Evolutionary conservation across 805 yeast genomes (phyloP).

Genomic region (Teunomyces lycoperdinae): DNA sequence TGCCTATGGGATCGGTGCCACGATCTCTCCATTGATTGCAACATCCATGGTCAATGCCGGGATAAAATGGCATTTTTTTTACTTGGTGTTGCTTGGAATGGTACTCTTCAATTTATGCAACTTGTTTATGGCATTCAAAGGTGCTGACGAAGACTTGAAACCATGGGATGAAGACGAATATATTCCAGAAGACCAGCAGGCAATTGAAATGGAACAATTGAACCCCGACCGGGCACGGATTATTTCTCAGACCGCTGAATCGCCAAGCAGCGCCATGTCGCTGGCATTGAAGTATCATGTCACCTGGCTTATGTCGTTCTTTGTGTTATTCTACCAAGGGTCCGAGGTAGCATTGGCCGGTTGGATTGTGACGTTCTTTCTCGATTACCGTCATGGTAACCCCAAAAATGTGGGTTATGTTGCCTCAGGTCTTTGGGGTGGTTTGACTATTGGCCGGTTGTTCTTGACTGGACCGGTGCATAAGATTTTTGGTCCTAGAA

Average conservation of each 20-base stretch:
- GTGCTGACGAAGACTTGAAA: constrained; percentile 45
- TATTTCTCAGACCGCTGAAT: neutral
- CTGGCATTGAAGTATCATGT: constrained; percentile 38
- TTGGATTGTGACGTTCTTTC: constrained; percentile 65
- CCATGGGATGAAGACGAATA: constrained; percentile 27
- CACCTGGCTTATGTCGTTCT: constrained; percentile 51
- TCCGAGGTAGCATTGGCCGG: constrained; percentile 68
- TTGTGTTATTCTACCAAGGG: constrained; percentile 63
- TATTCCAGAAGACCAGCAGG: neutral
- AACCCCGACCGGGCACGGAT: neutral
- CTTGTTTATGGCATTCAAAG: constrained; percentile 44
- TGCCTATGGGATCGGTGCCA: constrained; percentile 69
- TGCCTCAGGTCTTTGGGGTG: constrained; percentile 71
- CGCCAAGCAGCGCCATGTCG: constrained; percentile 26
- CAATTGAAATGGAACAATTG: neutral
- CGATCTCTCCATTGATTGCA: constrained; percentile 63
- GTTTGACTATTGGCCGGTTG: constrained; percentile 63
- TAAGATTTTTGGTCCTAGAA: constrained; percentile 41
- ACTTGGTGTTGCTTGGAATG: constrained; percentile 45
- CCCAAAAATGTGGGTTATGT: constrained; percentile 54
- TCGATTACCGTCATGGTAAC: constrained; percentile 51
- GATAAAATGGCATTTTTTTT: constrained; percentile 53
- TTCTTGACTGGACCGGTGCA: constrained; percentile 42
- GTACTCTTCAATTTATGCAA: constrained; percentile 30
- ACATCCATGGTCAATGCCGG: constrained; percentile 51